Percentiles rank a stretch among this genome's conserved stretches.
These are phyloP conservation scores for Nicotiana tabacum DNA, from an alignment of 257 asterid species.

Conservation along the genomic window DNA sequence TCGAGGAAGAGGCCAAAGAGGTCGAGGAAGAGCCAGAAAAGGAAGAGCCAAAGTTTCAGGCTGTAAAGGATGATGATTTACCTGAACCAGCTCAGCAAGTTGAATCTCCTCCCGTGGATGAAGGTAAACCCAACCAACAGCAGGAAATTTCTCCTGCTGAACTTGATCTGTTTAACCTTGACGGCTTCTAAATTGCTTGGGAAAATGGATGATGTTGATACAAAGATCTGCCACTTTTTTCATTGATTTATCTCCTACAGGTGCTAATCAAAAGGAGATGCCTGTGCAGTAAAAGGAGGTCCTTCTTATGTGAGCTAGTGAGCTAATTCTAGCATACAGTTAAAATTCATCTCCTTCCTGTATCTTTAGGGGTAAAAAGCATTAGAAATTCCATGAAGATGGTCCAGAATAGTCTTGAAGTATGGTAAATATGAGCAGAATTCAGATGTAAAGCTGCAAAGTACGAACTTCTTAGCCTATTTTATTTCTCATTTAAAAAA, in stretches of 20 bases:
- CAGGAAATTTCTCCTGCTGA: conserved; percentile 64
- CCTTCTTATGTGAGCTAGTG: conserved; percentile 37
- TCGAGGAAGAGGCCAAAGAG: not conserved
- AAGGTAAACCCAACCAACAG: conserved; percentile 81
- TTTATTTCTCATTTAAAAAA: not conserved
- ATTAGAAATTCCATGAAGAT: conserved; percentile 11
- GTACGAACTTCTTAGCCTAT: not conserved
- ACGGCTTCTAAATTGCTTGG: conserved; percentile 60
- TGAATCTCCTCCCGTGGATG: conserved; percentile 45
- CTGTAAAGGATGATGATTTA: not conserved
- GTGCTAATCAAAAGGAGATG: conserved; percentile 50
- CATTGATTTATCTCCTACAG: conserved; percentile 75
- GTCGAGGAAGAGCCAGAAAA: not conserved
- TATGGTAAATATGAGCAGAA: not conserved
- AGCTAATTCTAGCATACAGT: conserved; percentile 5
- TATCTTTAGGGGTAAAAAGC: not conserved
- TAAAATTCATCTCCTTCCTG: not conserved
- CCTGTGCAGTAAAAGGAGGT: conserved; percentile 46
- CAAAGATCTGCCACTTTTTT: conserved; percentile 42
- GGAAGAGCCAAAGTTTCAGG: no score
- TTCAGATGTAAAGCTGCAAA: not conserved
- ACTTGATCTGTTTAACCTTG: conserved; percentile 75
- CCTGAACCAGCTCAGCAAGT: conserved; percentile 20
- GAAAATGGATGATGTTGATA: conserved; percentile 48
- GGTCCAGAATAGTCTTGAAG: not conserved